Base-by-base conservation (phyloP, 1,139 yeast species). In the Meyerozyma elateridarum region DNA sequence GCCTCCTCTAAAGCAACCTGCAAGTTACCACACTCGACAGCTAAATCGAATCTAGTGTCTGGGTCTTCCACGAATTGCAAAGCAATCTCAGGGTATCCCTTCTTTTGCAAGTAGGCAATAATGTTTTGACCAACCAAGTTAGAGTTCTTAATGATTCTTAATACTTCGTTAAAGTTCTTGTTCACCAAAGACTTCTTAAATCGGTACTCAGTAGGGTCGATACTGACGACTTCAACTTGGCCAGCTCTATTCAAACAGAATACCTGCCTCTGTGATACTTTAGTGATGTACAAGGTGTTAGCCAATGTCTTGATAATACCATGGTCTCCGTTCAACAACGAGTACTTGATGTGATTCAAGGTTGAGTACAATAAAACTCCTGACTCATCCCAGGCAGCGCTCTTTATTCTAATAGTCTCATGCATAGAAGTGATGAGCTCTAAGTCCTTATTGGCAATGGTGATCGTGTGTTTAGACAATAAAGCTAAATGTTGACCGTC, bases 341-440 rank as follows among this genome's bases (percentile, higher is more conserved):
- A 82, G 61, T 91, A 93, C 63, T 91, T 91, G 62, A 93, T 83
- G 56, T 93, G 99, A 62, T 91, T 91, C 55, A 93, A 73, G 15
- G 99, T 93, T 16, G 96, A 83, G 60, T 89, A 93, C 46, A 93
- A 72, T 55, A 93, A 72, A 24, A 93, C 95, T 30, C 93, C 93
- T 30, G 85, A 70, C 48, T 88, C 96, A 56, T 91, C 98, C 97
- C 97, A 93, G 8, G 95, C 88, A 30, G 96, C 97, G 64, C 95
- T 82, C 68, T 93, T 93, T 51, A 93, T 87, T 59, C 98, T 75
- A 46, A 93, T 91, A 4, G 98, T 91, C 64, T 93, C 99, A 55
- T 89, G 97, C 76, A 89, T 73, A 4, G 95, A 80, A 33, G 91
- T 81, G 27, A 88, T 70, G 41, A 80, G 64, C 53, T 87, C 88